Evolutionary conservation across 2,329 filamentous ascomycete genomes (phyloP).

Genomic region (Laburnicola sp.): DNA sequence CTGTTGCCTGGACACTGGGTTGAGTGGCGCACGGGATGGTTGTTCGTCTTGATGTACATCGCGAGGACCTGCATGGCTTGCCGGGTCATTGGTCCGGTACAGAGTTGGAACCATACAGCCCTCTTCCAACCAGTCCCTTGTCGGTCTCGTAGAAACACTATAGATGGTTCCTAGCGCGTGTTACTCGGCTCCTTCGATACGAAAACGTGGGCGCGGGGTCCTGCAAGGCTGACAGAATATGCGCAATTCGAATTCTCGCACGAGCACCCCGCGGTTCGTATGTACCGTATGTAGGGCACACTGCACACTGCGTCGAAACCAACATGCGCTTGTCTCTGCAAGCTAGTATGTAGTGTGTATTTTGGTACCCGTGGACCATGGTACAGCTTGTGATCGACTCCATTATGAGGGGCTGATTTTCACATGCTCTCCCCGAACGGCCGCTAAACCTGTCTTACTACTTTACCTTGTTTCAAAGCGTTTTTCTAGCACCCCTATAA

Average conservation of each 20-base stretch:
- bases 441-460: too few relatives aligned
- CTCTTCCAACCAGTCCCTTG: not conserved
- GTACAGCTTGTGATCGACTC: not conserved
- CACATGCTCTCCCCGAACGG: too few relatives aligned
- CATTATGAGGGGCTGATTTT: too few relatives aligned
- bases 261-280: not conserved
- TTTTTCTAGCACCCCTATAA: too few relatives aligned
- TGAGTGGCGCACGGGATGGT: conserved; percentile 1
- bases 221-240: conserved; percentile 7
- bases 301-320: not conserved
- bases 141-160: conserved; percentile 1
- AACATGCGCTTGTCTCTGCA: not conserved
- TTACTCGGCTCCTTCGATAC: not conserved
- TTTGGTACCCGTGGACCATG: not conserved
- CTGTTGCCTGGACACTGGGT: not conserved
- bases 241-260: conserved; percentile 2
- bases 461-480: too few relatives aligned
- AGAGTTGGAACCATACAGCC: not conserved
- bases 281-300: not conserved
- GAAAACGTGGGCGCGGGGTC: conserved; percentile 2
- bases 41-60: not conserved
- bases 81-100: not conserved
- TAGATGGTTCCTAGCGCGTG: conserved; percentile 1
- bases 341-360: too few relatives aligned
- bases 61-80: not conserved